Evolutionary conservation across 177 flowering plant genomes (phyloP), one percentile per base, ranked within the genome.

Genomic region (Telopea speciosissima): DNA sequence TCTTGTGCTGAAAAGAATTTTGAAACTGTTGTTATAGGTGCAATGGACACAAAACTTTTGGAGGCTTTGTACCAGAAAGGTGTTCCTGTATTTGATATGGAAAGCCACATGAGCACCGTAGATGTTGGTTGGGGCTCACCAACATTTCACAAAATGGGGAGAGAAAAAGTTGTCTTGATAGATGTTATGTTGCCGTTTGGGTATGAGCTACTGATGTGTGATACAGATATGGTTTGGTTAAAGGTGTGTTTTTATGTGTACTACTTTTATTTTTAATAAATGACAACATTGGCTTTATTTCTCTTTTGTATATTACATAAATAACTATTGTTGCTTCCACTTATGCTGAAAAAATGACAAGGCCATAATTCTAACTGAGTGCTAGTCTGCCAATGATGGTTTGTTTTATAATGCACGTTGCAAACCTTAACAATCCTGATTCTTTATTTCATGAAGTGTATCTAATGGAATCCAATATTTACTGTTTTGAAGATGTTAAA

Each of bases 81-180:
- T 36, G 71, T 96, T 62, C 99, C 99, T 16, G 92, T 88, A 70
- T 96, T 91, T 83, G 97, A 96, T 73, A 96, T 96, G 99, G 97
- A 89, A 23, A 96, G 99, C 83, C 93, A 96, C 73, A 89, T 96
- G 97, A 89, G 89, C 81, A 85, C 96, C 0, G 25, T 76, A 70
- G 99, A 93, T 79, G 98, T 86, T 74, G 99, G 99, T 40, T 93
- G 98, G 99, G 99, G 99, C 16, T 83, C 99, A 63, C 87, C 91
- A 67, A 85, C 92, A 28, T 96, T 96, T 84, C 99, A 96, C 74
- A 96, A 91, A 80, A 96, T 96, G 98, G 99, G 99, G 24, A 84
- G 98, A 77, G 96, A 96, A 81, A 96, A 96, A 72, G 99, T 91
- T 68, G 77, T 86, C 52, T 78, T 96, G 54, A 93, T 96, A 69